Evolutionary conservation across 2,329 filamentous ascomycete species (phyloP).

Genomic region (Aspergillus spinulosporus): DNA sequence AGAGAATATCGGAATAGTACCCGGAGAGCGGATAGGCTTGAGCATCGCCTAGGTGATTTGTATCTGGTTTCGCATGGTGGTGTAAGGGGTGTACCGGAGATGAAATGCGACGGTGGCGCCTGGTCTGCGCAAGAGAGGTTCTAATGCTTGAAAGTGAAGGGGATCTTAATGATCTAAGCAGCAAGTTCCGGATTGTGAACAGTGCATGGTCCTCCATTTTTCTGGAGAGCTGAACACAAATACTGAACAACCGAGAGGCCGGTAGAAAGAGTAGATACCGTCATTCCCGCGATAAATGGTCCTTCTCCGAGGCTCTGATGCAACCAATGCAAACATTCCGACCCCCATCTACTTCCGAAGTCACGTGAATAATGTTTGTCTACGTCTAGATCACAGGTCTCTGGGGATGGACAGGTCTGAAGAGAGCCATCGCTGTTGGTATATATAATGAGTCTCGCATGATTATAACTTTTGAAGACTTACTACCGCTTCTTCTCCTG

Average conservation of each 20-base stretch:
- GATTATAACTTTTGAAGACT: background rate
- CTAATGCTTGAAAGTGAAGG: background rate
- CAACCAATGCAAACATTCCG: slow-evolving; percentile 41
- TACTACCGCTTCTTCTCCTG: background rate
- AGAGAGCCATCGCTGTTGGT: background rate
- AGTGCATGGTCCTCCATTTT: slow-evolving; percentile 32
- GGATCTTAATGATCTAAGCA: slow-evolving; percentile 15
- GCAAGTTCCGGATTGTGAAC: slow-evolving; percentile 19
- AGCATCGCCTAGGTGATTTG: slow-evolving; percentile 14
- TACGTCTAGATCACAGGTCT: background rate
- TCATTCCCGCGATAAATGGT: background rate
- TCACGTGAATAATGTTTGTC: background rate
- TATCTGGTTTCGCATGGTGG: slow-evolving; percentile 13
- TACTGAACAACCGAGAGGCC: background rate
- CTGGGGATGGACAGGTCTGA: background rate
- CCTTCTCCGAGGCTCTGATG: slow-evolving; percentile 20
- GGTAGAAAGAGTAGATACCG: slow-evolving; percentile 15
- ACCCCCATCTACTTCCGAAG: background rate
- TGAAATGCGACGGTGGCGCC: slow-evolving; percentile 24
- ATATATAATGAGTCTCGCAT: background rate
- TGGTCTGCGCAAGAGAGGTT: slow-evolving; percentile 5
- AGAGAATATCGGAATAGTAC: slow-evolving; percentile 48
- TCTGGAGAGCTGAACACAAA: background rate
- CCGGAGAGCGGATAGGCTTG: slow-evolving; percentile 46
- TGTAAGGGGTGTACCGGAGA: slow-evolving; percentile 26